Base-by-base conservation (phyloP, 495 filamentous ascomycete genomes). In the Elasticomyces elasticus region DNA sequence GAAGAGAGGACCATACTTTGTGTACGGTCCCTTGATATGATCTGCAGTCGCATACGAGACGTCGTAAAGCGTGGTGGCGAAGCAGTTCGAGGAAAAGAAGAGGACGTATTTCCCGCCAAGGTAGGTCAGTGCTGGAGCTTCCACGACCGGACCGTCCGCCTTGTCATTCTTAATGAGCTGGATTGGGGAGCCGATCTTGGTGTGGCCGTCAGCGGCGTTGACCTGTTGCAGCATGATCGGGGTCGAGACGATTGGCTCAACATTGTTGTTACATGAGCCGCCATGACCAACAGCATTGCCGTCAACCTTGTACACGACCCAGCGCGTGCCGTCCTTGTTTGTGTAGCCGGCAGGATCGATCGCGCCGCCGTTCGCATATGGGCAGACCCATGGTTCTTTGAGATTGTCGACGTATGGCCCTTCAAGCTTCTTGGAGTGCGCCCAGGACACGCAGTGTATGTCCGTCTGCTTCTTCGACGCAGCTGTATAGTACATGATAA, bases 161-260 rank as follows among this genome's bases (percentile, higher is more conserved):
- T 73, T 70, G 6, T 62, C 71, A 20, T 81, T 75, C 55, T 80
- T 76, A 11, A 85, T 66, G 13, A 86, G 69, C 62, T 72, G 57
- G 25, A 79, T 69, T 0, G 77, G 58, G 22, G 72, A 66, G 13
- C 78, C 82, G 22, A 77, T 57, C 4, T 65, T 66, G 1, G 75
- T 80, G 24, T 76, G 58, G 0, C 74, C 82, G 54, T 84, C 76
- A 1, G 51, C 49, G 25, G 42, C 51, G 19, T 59, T 65, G 4
- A 84, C 72, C 54, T 75, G 66, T 59, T 84, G 81, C 15, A 84
- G 67, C 69, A 83, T 69, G 48, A 84, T 76, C 0, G 81, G 81
- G 6, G 81, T 84, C 5, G 71, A 52, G 5, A 69, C 65, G 10
- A 72, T 62, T 0, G 77, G 75, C 6, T 55, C 62, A 19, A 76